Evolutionary conservation across 805 yeast species (phyloP), one percentile per base, ranked within the genome.

Genomic region (Candida maltosa): DNA sequence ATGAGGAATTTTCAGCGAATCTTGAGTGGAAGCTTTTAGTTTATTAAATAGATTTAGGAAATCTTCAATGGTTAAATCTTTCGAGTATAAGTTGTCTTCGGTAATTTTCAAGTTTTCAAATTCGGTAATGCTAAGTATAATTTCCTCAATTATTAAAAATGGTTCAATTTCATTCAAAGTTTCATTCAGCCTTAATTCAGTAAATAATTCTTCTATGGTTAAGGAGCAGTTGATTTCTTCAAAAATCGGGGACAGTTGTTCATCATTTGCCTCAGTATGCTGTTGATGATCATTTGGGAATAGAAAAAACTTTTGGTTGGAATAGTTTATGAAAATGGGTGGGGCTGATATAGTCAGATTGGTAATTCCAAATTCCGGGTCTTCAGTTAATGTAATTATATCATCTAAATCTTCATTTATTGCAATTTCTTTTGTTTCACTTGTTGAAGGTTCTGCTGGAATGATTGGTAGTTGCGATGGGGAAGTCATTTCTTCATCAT

Each of bases 11-110:
- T 12, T 14, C 7, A 17, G 29, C 2, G 29, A 22, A 17, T 32
- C 26, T 3, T 26, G 19, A 6, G 52, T 43, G 16, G 48, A 43
- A 4, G 26, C 35, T 8, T 37, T 34, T 19, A 58, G 42, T 9
- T 46, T 45, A 16, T 38, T 37, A 39, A 54, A 58, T 16, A 54
- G 35, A 16, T 42, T 33, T n/a, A 58, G 30, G 22, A 64, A 48
- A 39, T 59, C 66, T 12, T 41, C 41, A 10, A 62, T 37, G 2
- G 47, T 44, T 12, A 56, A 40, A 15, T 54, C 52, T 15, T 48
- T 40, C 3, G 59, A 37, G 37, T 58, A 54, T 4, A 51, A 42
- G 32, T 58, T 51, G 40, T 60, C 65, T 35, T 64, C 67, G 2
- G 62, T 40, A n/a, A 64, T 45, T n/a, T 35, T 31, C 17, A 61